Conservation (phyloP, 2,329 filamentous ascomycete genomes). For the Colletotrichum liriopes region DNA sequence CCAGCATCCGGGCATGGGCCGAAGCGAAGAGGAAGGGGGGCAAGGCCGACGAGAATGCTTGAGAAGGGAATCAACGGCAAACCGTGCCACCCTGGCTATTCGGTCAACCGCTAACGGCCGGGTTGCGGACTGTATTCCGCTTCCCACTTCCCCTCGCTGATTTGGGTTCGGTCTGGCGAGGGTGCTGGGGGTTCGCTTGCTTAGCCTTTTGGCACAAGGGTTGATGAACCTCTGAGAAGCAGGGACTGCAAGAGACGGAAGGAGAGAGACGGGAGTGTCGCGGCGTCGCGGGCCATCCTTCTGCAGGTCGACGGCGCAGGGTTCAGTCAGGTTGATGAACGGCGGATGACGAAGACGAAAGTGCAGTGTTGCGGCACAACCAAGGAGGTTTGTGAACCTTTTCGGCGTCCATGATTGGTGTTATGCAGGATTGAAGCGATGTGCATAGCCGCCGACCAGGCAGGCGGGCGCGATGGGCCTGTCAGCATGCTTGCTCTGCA, state of each 20-base stretch:
- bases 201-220: neutral
- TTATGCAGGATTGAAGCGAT: conserved; percentile 42
- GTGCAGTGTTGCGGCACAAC: conserved; percentile 1
- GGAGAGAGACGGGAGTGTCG: neutral
- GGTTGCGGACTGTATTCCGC: conserved; percentile 28
- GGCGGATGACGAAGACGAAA: conserved; percentile 1
- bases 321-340: neutral
- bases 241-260: neutral
- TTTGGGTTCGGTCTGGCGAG: conserved; percentile 19
- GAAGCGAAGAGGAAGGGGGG: conserved; percentile 13
- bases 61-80: conserved; percentile 2
- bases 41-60: neutral
- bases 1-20: conserved; percentile 14
- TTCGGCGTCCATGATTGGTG: conserved; percentile 23
- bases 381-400: conserved; percentile 27
- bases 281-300: neutral
- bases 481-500: conserved; percentile 25
- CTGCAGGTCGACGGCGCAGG: conserved; percentile 18
- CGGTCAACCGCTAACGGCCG: conserved; percentile 16
- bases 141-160: conserved; percentile 31
- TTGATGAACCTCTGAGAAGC: neutral
- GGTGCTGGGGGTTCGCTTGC: neutral
- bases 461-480: conserved; percentile 33
- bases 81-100: conserved; percentile 39
- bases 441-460: conserved; percentile 42